Conservation (phyloP, 2,329 filamentous ascomycete species). For the Fusarium aywerte region DNA sequence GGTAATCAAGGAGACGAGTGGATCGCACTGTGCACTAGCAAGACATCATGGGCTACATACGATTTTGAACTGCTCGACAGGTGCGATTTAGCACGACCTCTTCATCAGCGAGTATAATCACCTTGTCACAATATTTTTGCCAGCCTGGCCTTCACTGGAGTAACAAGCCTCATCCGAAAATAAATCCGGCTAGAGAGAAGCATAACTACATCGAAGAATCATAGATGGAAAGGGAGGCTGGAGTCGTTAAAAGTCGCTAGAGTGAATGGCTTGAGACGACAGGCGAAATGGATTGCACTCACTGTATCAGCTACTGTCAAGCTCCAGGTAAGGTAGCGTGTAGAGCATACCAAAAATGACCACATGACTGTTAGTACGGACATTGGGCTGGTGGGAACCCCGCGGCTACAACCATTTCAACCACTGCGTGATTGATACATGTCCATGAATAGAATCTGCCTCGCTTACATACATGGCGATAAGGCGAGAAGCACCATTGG, state of each 20-base stretch:
- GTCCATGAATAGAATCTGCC: no score
- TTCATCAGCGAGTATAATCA: not conserved
- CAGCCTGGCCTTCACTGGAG: not conserved
- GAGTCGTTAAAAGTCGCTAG: not conserved
- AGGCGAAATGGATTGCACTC: not conserved
- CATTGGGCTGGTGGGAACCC: not conserved
- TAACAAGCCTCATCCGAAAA: not conserved
- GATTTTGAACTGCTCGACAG: not conserved
- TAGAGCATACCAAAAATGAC: conserved; percentile 5
- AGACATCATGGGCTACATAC: conserved; percentile 9
- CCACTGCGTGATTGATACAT: not conserved
- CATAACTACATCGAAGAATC: not conserved
- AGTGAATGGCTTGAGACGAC: not conserved
- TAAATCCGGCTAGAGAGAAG: not conserved
- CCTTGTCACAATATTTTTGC: not conserved
- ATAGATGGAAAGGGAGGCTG: not conserved
- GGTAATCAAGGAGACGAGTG: conserved; percentile 7
- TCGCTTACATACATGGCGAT: not conserved
- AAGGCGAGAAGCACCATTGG: not conserved
- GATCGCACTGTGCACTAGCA: conserved; percentile 31
- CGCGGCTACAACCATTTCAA: not conserved
- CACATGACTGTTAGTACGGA: conserved; percentile 21
- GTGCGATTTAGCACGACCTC: not conserved
- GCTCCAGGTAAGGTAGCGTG: not conserved
- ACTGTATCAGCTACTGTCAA: conserved; percentile 6